Conservation (phyloP, 2,329 filamentous ascomycete species). For the Aspergillus flavus region DNA sequence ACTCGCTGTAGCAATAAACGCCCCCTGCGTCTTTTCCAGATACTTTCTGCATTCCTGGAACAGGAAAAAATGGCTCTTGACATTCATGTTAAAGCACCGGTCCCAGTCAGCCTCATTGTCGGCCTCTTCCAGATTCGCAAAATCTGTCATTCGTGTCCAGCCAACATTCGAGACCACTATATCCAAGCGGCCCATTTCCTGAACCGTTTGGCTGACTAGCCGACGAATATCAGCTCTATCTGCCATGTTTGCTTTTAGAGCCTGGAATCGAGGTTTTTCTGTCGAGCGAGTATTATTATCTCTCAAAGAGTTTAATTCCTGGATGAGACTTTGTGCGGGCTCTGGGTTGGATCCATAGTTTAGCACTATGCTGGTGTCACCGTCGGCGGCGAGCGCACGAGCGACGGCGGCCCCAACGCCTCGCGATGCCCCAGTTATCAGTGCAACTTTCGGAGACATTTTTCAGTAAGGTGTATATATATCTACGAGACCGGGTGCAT, state of each 20-base stretch:
- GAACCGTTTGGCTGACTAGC: not conserved
- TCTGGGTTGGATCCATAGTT: not conserved
- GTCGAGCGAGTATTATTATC: not conserved
- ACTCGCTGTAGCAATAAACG: conserved; percentile 66
- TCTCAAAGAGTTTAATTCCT: not conserved
- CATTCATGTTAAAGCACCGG: conserved; percentile 61
- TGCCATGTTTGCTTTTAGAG: not conserved
- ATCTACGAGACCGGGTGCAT: not conserved
- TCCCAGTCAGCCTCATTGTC: conserved; percentile 61
- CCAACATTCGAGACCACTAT: not conserved
- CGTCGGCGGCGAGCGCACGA: not conserved
- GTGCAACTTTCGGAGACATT: not conserved
- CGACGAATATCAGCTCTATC: not conserved
- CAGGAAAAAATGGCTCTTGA: conserved; percentile 64
- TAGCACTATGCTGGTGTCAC: not conserved
- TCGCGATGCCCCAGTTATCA: not conserved
- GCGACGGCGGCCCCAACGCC: not conserved
- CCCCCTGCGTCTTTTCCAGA: conserved; percentile 60
- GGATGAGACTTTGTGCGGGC: not conserved
- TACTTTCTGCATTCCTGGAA: conserved; percentile 58
- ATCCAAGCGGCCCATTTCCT: not conserved
- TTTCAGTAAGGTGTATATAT: not conserved
- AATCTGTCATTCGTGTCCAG: not conserved
- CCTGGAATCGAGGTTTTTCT: not conserved
- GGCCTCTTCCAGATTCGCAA: not conserved